phyloP scores from a whole-genome alignment of 2,329 filamentous ascomycete species.

The Graphilbum sp. region DNA sequence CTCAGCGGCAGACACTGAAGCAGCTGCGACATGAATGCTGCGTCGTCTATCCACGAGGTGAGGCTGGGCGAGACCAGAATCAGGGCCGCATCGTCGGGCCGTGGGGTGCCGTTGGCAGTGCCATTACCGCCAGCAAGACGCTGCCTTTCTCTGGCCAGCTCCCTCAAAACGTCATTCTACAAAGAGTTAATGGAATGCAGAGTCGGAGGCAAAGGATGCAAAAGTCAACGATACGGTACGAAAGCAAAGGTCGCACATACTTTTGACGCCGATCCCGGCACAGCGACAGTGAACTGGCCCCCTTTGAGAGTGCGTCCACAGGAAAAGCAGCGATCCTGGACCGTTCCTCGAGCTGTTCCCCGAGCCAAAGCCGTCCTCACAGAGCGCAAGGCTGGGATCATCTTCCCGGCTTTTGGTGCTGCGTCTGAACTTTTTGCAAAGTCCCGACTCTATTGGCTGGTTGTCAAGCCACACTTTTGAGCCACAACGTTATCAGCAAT shows the following conservation, averaged over 20 bases:
- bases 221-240: no score
- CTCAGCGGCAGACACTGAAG: constrained; percentile 12
- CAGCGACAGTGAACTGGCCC: constrained; percentile 8
- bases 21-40: constrained; percentile 18
- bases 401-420: no score
- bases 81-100: constrained; percentile 23
- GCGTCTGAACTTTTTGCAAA: background rate
- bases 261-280: constrained; percentile 5
- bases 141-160: background rate
- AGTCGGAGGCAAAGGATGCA: no score
- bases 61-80: constrained; percentile 33
- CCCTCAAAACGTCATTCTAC: constrained; percentile 2
- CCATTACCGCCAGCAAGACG: background rate
- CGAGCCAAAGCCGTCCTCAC: background rate
- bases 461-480: no score
- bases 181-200: no score
- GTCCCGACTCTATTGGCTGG: no score
- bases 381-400: no score
- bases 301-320: background rate
- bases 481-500: no score
- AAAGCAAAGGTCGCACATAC: constrained; percentile 1
- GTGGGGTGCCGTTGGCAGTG: background rate
- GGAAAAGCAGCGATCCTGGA: constrained; percentile 3
- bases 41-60: constrained; percentile 29
- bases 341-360: no score